phyloP scores from a whole-genome alignment of 805 yeast species.

The Crinitomyces ghanaensis region DNA sequence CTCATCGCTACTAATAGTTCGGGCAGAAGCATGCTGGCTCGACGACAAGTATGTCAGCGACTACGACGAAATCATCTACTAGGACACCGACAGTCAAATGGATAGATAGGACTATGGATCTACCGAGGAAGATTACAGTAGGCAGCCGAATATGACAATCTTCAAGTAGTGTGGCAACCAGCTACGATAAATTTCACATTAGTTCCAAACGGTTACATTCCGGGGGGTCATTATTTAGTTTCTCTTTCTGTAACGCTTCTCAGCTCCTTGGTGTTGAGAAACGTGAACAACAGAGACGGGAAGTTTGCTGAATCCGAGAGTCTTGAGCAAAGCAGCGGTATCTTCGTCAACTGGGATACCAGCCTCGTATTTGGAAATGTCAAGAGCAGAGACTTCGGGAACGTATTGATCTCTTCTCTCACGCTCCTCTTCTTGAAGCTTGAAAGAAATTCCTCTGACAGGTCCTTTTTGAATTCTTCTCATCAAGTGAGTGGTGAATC shows the following conservation, averaged over 20 bases:
- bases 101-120: too few species aligned
- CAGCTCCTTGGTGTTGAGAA: constrained; percentile 61
- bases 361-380: constrained; percentile 90
- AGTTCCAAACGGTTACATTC: too few species aligned
- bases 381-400: constrained; percentile 99
- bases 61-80: too few species aligned
- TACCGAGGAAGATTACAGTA: too few species aligned
- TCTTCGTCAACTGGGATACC: constrained; percentile 95
- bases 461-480: constrained; percentile 99
- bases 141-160: too few species aligned
- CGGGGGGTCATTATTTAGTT: too few species aligned
- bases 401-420: constrained; percentile 99
- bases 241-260: constrained; percentile 89
- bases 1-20: too few species aligned
- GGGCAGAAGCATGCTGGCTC: too few species aligned
- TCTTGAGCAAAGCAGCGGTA: constrained; percentile 89
- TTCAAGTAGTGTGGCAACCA: too few species aligned
- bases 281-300: constrained; percentile 78
- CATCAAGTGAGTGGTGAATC: constrained; percentile 99
- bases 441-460: constrained; percentile 99
- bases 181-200: too few species aligned
- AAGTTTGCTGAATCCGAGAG: constrained; percentile 64
- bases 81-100: too few species aligned
- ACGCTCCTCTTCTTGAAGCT: constrained; percentile 99
- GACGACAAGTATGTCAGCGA: too few species aligned